Evolutionary conservation across 176 grass and related monocot species (phyloP).

Genomic region (Alopecurus myosuroides): DNA sequence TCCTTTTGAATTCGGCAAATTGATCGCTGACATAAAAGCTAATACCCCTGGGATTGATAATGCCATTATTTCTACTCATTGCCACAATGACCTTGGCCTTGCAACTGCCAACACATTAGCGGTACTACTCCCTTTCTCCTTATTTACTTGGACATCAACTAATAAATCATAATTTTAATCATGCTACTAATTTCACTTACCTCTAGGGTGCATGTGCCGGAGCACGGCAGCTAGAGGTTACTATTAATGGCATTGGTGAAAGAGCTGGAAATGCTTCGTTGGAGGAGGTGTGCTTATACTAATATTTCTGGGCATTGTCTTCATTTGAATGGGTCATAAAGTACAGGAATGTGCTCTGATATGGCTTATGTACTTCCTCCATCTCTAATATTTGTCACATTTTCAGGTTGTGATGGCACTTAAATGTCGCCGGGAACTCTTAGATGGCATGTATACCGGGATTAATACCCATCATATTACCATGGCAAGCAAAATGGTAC

Average conservation of each 20-base stretch:
- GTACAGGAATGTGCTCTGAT: not conserved
- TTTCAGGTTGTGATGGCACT: slow-evolving; percentile 85
- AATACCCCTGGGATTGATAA: slow-evolving; percentile 87
- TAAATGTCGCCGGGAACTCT: slow-evolving; percentile 65
- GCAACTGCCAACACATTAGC: slow-evolving; percentile 88
- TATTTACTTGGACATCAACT: slow-evolving; percentile 5
- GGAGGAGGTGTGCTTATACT: slow-evolving; percentile 75
- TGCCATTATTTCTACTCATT: slow-evolving; percentile 88
- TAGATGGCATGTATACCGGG: slow-evolving; percentile 77
- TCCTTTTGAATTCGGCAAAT: slow-evolving; percentile 67
- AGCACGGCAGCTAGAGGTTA: slow-evolving; percentile 87
- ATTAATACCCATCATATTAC: slow-evolving; percentile 82
- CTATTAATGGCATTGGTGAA: slow-evolving; percentile 96
- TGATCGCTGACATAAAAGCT: slow-evolving; percentile 85
- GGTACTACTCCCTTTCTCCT: slow-evolving; percentile 42
- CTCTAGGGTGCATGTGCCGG: slow-evolving; percentile 81
- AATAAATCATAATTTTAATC: not conserved
- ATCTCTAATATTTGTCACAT: not conserved
- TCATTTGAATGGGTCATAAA: not conserved
- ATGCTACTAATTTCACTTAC: slow-evolving; percentile 42
- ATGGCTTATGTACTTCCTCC: not conserved
- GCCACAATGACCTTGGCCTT: slow-evolving; percentile 96
- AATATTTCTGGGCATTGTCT: not conserved
- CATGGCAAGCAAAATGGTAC: slow-evolving; percentile 90
- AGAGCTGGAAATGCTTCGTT: slow-evolving; percentile 98